Conservation (phyloP, 2,329 filamentous ascomycete genomes). For the Periconia macrospinosa region DNA sequence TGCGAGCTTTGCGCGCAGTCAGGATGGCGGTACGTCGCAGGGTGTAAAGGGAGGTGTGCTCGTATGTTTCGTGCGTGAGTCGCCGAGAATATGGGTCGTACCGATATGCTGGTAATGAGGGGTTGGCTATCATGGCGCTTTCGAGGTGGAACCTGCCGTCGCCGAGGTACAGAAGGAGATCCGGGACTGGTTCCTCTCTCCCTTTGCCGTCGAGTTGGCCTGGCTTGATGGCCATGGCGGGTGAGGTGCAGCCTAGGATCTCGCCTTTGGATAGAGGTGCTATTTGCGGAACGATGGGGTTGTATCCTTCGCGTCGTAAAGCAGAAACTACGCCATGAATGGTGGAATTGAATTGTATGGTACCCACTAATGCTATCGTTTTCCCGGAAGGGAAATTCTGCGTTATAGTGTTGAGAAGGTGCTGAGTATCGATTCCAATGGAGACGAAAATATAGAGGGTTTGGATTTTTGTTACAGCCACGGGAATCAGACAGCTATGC, state of each 20-base stretch:
- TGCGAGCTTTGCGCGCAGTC: conserved; percentile 73
- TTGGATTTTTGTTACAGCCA: conserved; percentile 95
- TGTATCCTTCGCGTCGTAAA: conserved; percentile 83
- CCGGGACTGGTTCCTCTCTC: conserved; percentile 50
- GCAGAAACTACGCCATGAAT: conserved; percentile 80
- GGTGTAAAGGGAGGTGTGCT: conserved; percentile 85
- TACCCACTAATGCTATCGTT: conserved; percentile 89
- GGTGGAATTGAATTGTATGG: conserved; percentile 98
- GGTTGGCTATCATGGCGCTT: conserved; percentile 99
- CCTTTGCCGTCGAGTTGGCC: conserved; percentile 50
- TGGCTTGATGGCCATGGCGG: conserved; percentile 47
- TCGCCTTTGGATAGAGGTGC: conserved; percentile 91
- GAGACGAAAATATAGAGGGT: conserved; percentile 98
- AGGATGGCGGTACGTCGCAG: conserved; percentile 76
- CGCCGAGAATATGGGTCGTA: conserved; percentile 96
- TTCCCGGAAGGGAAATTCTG: conserved; percentile 85
- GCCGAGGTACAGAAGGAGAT: conserved; percentile 84
- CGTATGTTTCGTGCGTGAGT: conserved; percentile 88
- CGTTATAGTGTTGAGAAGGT: conserved; percentile 83
- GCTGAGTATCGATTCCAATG: conserved; percentile 89
- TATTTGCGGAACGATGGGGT: conserved; percentile 86
- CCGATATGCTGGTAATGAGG: conserved; percentile 83
- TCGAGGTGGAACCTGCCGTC: conserved; percentile 96
- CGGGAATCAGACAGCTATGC: conserved; percentile 93
- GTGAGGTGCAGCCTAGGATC: conserved; percentile 96